These are phyloP conservation scores for Carpinus viminea DNA, from an alignment of 306 rosid genomes.

Conservation along the genomic window DNA sequence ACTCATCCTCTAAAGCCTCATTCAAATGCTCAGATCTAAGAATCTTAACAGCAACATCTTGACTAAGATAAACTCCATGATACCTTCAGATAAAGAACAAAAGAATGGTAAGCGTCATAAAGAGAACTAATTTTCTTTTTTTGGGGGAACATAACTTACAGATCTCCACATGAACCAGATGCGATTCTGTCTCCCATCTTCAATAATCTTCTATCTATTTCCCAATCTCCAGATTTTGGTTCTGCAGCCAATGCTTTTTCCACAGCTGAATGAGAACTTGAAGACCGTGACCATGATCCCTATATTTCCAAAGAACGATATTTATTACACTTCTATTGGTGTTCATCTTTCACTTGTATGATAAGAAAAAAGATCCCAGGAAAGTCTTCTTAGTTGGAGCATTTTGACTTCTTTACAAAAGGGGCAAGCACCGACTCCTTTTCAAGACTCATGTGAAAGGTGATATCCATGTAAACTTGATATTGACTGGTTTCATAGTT, in stretches of 20 bases:
- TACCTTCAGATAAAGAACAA: constrained; percentile 48
- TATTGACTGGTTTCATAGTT: not conserved
- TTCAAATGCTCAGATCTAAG: constrained; percentile 81
- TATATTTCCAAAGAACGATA: constrained; percentile 33
- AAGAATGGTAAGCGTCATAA: constrained; percentile 17
- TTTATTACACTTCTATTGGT: not conserved
- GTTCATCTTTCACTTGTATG: constrained; percentile 9
- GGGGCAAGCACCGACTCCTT: not conserved
- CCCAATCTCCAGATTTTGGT: constrained; percentile 76
- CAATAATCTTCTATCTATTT: constrained; percentile 85
- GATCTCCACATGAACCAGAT: constrained; percentile 96
- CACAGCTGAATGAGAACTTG: constrained; percentile 55
- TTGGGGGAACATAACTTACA: constrained; percentile 57
- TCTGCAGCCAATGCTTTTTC: constrained; percentile 58
- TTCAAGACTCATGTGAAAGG: not conserved
- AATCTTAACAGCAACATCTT: constrained; percentile 98
- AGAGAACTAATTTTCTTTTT: not conserved
- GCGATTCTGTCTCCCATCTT: constrained; percentile 92
- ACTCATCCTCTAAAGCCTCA: constrained; percentile 83
- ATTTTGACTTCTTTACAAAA: not conserved
- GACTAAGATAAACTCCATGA: constrained; percentile 80
- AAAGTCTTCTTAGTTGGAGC: not conserved
- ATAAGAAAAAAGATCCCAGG: not conserved
- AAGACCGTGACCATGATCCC: constrained; percentile 97
- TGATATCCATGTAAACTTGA: not conserved